Conservation (phyloP, 129 eudicot genomes). For the Helichrysum umbraculigerum region DNA sequence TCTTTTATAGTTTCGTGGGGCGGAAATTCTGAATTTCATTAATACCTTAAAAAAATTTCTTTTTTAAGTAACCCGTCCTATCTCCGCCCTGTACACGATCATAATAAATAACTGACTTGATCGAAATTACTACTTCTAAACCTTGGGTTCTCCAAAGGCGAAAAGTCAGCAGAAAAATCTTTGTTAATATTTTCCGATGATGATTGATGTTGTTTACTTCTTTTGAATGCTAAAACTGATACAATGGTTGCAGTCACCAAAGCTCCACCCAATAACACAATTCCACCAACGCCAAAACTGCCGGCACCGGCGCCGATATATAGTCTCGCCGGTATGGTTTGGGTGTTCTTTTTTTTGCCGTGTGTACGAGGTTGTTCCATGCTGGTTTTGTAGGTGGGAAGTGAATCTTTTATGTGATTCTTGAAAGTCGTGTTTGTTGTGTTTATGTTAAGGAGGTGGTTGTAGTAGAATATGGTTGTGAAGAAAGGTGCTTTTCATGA, state of each 20-base stretch:
- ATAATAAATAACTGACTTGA: not conserved
- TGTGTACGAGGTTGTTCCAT: conserved; percentile 24
- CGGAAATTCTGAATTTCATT: too few relatives aligned
- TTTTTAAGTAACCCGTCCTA: too few relatives aligned
- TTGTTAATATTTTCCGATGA: conserved; percentile 16
- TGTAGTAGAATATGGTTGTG: not conserved
- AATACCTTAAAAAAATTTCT: too few relatives aligned
- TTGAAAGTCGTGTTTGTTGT: conserved; percentile 17
- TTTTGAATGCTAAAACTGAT: conserved; percentile 30
- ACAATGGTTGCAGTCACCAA: conserved; percentile 53
- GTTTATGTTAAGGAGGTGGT: conserved; percentile 14
- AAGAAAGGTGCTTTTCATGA: not conserved
- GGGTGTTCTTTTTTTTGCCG: conserved; percentile 22
- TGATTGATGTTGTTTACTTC: conserved; percentile 22
- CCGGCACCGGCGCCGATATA: conserved; percentile 37
- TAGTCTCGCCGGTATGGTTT: conserved; percentile 24
- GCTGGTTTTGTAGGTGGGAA: conserved; percentile 12
- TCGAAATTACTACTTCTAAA: too few relatives aligned
- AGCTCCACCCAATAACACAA: conserved; percentile 56
- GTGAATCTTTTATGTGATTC: conserved; percentile 34
- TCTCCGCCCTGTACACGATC: too few relatives aligned
- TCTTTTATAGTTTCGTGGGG: too few relatives aligned
- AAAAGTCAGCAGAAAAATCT: too few relatives aligned
- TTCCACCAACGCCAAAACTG: conserved; percentile 44
- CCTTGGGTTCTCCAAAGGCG: too few relatives aligned